Base-by-base conservation (phyloP, 208 protist genomes). In the Crithidia brevicula region DNA sequence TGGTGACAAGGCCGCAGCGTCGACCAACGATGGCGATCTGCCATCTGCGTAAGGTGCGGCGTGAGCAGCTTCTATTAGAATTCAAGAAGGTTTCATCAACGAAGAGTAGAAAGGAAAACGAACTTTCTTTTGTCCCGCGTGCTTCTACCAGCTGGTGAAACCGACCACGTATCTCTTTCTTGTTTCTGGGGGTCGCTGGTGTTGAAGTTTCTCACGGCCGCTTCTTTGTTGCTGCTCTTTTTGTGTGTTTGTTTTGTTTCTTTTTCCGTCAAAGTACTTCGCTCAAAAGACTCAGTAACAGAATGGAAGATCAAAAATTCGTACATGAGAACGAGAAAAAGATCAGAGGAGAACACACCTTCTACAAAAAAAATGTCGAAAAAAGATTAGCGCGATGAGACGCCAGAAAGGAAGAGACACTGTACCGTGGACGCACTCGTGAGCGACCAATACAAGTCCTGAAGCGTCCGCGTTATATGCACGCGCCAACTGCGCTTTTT, bases 251-350 rank as follows among this genome's bases (percentile, higher is more conserved):
- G 16, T 53, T 50, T 52, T n/a, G n/a, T 53, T 53, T 70, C 20
- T 43, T 59, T 49, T 60, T 16, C 18, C 30, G 9, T 62, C 20
- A 33, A 58, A 36, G 23, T 57, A 49, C 33, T 60, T 70, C 54
- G n/a, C 40, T 36, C 40, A 18, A 31, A 6, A 52, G n/a, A n/a
- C n/a, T n/a, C n/a, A n/a, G n/a, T n/a, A n/a, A n/a, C n/a, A n/a
- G n/a, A n/a, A n/a, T n/a, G n/a, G n/a, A n/a, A n/a, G n/a, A n/a
- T n/a, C n/a, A n/a, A n/a, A n/a, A n/a, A n/a, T n/a, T n/a, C n/a
- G n/a, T n/a, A 52, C 47, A 31, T 13, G 4, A 52, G 6, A 25
- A 25, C 25, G 23, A 30, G 43, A 7, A 10, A 69, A 33, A 25
- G 38, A 16, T 63, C 38, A 30, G 16, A 67, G 43, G 36, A 59